These are phyloP conservation scores for Monilinia aucupariae DNA, from an alignment of 2,329 filamentous ascomycete species.

Conservation along the genomic window DNA sequence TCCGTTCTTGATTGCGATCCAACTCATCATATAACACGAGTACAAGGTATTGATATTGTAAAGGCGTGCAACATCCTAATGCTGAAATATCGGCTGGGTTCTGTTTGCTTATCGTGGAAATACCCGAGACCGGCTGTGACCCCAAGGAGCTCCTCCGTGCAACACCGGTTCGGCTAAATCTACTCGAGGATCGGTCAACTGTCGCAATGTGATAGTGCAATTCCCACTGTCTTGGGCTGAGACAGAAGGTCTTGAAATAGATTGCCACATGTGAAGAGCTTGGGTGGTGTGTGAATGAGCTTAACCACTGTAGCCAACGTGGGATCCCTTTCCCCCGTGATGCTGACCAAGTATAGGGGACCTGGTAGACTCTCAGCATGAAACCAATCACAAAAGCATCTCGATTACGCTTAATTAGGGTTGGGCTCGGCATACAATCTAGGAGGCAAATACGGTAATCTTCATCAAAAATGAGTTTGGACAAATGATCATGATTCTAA, in stretches of 20 bases:
- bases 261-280: neutral
- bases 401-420: slow-evolving; percentile 5
- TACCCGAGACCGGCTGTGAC: neutral
- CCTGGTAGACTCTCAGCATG: neutral
- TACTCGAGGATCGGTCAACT: too few species aligned
- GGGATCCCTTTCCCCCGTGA: neutral
- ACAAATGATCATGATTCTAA: too few species aligned
- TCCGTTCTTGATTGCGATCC: neutral
- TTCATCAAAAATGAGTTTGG: too few species aligned
- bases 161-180: neutral
- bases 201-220: neutral
- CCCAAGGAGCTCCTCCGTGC: neutral
- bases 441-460: too few species aligned
- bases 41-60: neutral
- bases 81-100: neutral
- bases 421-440: too few species aligned
- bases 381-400: neutral
- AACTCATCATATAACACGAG: neutral
- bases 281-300: slow-evolving; percentile 2
- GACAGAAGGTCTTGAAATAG: neutral
- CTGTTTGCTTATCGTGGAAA: neutral
- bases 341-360: neutral
- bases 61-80: neutral
- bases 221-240: slow-evolving; percentile 1
- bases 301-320: neutral